phyloP scores from a whole-genome alignment of 345 rosid species.

The Heritiera littoralis region DNA sequence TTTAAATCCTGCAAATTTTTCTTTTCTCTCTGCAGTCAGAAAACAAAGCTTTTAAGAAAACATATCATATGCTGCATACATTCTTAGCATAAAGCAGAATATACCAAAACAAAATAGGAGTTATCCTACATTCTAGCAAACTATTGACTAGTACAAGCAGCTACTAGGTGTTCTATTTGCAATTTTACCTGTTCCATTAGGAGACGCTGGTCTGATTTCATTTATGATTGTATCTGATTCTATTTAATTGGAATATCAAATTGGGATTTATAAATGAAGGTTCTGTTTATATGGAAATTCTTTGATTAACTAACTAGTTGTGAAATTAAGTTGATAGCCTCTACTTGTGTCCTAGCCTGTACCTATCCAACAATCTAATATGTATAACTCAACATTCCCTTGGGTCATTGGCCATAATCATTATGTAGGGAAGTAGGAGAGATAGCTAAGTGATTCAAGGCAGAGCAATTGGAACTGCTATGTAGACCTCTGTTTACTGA shows the following conservation, averaged over 20 bases:
- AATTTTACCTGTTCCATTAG: background rate
- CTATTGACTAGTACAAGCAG: background rate
- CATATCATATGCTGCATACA: background rate
- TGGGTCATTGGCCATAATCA: no score
- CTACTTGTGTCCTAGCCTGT: background rate
- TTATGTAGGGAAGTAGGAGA: background rate
- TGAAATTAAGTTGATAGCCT: background rate
- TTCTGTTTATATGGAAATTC: background rate
- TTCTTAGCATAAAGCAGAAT: background rate
- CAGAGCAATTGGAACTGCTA: background rate
- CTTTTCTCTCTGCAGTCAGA: constrained; percentile 74
- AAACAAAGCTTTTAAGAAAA: background rate
- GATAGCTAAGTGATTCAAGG: background rate
- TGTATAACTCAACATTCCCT: no score
- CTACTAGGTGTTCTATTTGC: background rate
- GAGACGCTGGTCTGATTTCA: background rate
- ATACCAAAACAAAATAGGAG: constrained; percentile 10
- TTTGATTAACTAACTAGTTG: background rate
- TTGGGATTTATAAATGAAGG: background rate
- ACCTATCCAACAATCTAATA: no score
- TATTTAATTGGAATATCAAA: background rate
- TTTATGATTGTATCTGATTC: background rate
- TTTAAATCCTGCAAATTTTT: constrained; percentile 79
- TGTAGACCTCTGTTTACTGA: background rate
- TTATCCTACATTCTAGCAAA: background rate